Base-by-base conservation (phyloP, 2,329 filamentous ascomycete genomes). In the Neopestalotiopsis clavispora region DNA sequence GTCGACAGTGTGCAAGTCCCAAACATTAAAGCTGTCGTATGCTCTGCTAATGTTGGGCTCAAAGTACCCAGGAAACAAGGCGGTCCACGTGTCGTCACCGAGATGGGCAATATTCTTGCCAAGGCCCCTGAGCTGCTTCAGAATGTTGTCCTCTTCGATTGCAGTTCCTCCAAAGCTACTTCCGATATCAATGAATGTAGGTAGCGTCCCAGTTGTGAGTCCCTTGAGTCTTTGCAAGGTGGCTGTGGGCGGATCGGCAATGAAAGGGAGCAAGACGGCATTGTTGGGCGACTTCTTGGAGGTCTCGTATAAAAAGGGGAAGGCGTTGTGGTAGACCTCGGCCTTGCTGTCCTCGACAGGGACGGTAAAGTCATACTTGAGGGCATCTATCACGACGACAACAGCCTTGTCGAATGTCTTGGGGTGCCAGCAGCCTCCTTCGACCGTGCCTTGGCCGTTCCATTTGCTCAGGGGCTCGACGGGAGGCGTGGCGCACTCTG, bases 21-120 rank as follows among this genome's bases (percentile, higher is more conserved):
- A 98, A 6, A 98, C 96, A 77, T 98, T 98, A 83, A 99, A 97
- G 71, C 95, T 98, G 79, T 98, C 95, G 79, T 97, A 99, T 0
- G 96, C 90, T 74, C 87, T 89, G 74, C 95, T 97, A 68, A 98
- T 89, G 68, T 95, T 92, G 9, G 90, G 84, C 78, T 97, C 91
- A 75, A 99, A 99, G 79, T 97, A 94, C n/a, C 87, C 93, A 0
- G 96, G 96, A 78, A 98, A 99, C 17, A 99, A 84, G 58, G 94
- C 88, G 73, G 94, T 93, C 96, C 96, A 99, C 4, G 96, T 99
- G 81, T 99, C 95, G 79, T 99, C 96, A n/a, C 96, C 96, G 49
- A 99, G 84, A 76, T 99, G 97, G 5, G 95, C 96, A 73, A 99
- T 89, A 72, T 88, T 93, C 84, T 94, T 82, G 80, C 88, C 76